Evolutionary conservation across 2,329 filamentous ascomycete genomes (phyloP), one percentile per base, ranked within the genome.

Genomic region (Volutella citrinella): DNA sequence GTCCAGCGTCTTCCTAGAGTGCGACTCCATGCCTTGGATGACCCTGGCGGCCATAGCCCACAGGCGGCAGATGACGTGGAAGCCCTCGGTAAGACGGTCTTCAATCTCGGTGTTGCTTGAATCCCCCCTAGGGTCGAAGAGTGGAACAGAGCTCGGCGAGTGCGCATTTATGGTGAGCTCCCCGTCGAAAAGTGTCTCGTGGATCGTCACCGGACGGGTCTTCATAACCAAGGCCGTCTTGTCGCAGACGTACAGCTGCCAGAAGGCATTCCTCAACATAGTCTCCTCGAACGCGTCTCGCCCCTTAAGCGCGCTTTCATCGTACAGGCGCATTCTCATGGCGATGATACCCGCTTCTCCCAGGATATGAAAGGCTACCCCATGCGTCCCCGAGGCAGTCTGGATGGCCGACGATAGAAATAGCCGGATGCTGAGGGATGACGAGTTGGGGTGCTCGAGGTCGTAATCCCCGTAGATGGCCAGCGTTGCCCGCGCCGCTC

Each of bases 401-500:
- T 39, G 31, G 11, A 34, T 28, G 15, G 36, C 36, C 12, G 31
- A 30, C 10, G 23, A 39, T 11, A 30, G 23, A 11, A 39, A 22
- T n/a, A 30, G 11, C n/a, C 36, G 21, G 15, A 39, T 39, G 5
- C 10, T 25, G 7, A 39, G 23, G 4, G 36, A 39, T 15, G 31
- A 34, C 5, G 27, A 39, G 16, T 39, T 10, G 12, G 36, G 36
- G 23, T 31, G 15, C 22, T 39, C 36, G 12, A 39, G 31, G 21
- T 39, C 36, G 15, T 39, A 39, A 14, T 39, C 36, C 4, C 34
- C 18, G 19, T 34, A 39, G 19, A 30, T 25, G 15, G 16, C 27
- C 5, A 39, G 27, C 15, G 19, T 29, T 8, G 34, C 31, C 19
- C 31, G 27, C 14, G 31, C 18, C 14, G 36, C 28, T 16, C 22